Base-by-base conservation (phyloP, 768 basidiomycete species). In the Baorangia bicolor region DNA sequence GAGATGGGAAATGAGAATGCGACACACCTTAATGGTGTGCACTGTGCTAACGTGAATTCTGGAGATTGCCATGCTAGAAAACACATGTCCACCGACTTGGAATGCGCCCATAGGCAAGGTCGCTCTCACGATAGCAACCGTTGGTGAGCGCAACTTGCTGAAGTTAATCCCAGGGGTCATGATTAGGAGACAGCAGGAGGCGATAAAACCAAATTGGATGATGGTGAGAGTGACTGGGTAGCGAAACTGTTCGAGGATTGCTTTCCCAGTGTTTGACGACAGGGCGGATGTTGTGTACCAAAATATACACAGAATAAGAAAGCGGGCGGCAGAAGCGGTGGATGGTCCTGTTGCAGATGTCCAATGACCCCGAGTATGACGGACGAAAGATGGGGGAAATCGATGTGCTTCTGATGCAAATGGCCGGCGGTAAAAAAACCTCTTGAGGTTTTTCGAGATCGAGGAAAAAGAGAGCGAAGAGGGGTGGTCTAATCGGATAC, bases 211-310 rank as follows among this genome's bases (percentile, higher is more conserved):
- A 68, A 99, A 99, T 70, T 99, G 97, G 65, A 99, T 82, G 68
- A 99, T 92, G 37, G 97, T 99, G 68, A 99, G 85, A 58, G 97
- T 98, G 67, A 99, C 83, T 5, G 97, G 97, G 74, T 91, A 98
- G 50, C 86, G 83, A 74, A 98, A 99, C 64, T 89, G 87, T 62
- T 80, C 94, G 63, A 99, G 80, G 73, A 99, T 95, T 42, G 88
- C 83, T 70, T 99, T 99, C 54, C 95, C 97, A 1, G 96, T 98
- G 68, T 98, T 98, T 39, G 93, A 96, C 2, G 94, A 94, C 48
- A 98, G 73, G 1, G 96, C 96, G 7, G 94, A 97, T 4, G 88
- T 86, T 16, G 86, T 81, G 74, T 99, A 99, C 97, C 97, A 99
- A 21, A 98, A 78, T 18, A 77, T 74, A 69, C 97, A 99, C 33